These are phyloP conservation scores for Grosmannia serpens DNA, from an alignment of 2,329 filamentous ascomycete species.

Conservation along the genomic window DNA sequence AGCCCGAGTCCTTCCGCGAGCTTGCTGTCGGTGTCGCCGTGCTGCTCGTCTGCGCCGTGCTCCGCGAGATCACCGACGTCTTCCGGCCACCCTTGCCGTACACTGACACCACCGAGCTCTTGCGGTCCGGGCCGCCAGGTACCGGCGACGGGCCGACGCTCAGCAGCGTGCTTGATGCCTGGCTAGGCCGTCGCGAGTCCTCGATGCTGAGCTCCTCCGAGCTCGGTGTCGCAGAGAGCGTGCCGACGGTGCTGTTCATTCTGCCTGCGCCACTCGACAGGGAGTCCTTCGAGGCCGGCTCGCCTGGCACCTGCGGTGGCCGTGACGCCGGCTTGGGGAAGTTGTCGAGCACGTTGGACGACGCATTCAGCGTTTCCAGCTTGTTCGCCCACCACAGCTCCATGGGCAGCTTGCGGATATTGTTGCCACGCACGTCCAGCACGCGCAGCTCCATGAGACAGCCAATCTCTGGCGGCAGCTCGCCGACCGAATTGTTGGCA, in stretches of 20 bases:
- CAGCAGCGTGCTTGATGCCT: conserved; percentile 64
- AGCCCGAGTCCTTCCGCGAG: conserved; percentile 75
- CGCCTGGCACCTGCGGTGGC: conserved; percentile 46
- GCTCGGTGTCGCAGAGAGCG: conserved; percentile 51
- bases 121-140: conserved; percentile 49
- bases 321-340: conserved; percentile 82
- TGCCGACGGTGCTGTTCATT: conserved; percentile 25
- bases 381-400: conserved; percentile 95
- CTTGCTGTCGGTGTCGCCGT: conserved; percentile 40
- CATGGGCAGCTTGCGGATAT: conserved; percentile 74
- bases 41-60: conserved; percentile 32
- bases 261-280: conserved; percentile 24
- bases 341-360: conserved; percentile 80
- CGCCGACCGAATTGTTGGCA: conserved; percentile 77
- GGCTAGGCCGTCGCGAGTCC: conserved; percentile 62
- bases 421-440: conserved; percentile 87
- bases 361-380: conserved; percentile 85
- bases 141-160: conserved; percentile 66
- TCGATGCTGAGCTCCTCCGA: conserved; percentile 62
- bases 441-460: conserved; percentile 74
- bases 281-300: conserved; percentile 20
- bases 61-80: conserved; percentile 67
- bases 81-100: conserved; percentile 73
- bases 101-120: conserved; percentile 74
- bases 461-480: conserved; percentile 78